Conservation (phyloP, 768 basidiomycete species). For the Auricularia heimuer region DNA sequence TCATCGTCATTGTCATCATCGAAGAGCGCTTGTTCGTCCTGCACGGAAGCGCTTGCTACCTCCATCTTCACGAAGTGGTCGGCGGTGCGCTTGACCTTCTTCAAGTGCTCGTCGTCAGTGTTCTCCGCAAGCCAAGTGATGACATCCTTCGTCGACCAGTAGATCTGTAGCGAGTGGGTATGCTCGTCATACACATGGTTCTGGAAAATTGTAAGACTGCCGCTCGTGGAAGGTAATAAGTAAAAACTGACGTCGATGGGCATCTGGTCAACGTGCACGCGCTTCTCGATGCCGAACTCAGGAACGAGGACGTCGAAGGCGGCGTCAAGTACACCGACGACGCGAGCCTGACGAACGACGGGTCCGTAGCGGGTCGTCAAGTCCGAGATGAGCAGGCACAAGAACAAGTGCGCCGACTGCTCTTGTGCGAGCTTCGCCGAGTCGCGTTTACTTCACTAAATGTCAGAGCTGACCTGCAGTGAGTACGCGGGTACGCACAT, state of each 20-base stretch:
- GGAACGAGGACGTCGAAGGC: constrained; percentile 95
- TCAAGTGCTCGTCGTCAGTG: constrained; percentile 91
- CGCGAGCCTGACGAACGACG: constrained; percentile 89
- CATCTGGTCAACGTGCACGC: constrained; percentile 98
- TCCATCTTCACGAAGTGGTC: constrained; percentile 91
- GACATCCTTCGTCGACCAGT: constrained; percentile 93
- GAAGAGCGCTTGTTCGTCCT: constrained; percentile 81
- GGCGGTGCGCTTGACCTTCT: constrained; percentile 87
- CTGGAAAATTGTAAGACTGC: constrained; percentile 31
- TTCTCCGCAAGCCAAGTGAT: constrained; percentile 92
- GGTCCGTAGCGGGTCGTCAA: constrained; percentile 92
- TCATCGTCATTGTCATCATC: constrained; percentile 83
- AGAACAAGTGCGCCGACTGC: constrained; percentile 90
- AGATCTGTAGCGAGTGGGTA: constrained; percentile 82
- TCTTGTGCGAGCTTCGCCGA: constrained; percentile 90
- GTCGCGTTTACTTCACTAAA: constrained; percentile 62
- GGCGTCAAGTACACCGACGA: constrained; percentile 92
- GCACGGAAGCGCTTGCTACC: constrained; percentile 71
- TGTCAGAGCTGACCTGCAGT: not conserved
- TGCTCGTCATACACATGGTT: constrained; percentile 97
- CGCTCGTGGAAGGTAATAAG: not conserved
- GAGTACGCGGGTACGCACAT: constrained; percentile 45
- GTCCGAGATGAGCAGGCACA: constrained; percentile 90
- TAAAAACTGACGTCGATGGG: constrained; percentile 75
- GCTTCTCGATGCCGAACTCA: constrained; percentile 98